Conservation (phyloP, 2,329 filamentous ascomycete genomes). For the Emericellopsis atlantica region DNA sequence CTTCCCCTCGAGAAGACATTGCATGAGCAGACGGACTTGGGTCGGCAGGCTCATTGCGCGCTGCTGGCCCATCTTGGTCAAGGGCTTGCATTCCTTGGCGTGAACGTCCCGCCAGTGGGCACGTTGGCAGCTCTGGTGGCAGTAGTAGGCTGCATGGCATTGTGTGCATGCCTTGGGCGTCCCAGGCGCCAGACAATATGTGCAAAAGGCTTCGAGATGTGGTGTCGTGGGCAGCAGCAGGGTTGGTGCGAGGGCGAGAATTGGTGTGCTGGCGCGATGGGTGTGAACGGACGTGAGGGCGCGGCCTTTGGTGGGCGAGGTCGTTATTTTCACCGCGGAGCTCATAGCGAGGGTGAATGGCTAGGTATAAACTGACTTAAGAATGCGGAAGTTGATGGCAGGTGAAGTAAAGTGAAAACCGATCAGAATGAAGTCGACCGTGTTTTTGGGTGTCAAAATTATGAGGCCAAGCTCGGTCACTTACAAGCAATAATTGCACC, state of each 20-base stretch:
- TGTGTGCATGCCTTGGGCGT: constrained; percentile 30
- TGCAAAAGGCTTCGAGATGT: constrained; percentile 29
- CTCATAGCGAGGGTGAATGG: no score
- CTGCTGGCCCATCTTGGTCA: constrained; percentile 14
- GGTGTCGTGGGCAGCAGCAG: constrained; percentile 34
- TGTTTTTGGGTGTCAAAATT: no score
- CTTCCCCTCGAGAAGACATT: constrained; percentile 28
- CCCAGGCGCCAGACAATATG: constrained; percentile 28
- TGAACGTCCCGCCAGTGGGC: constrained; percentile 40
- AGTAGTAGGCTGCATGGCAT: constrained; percentile 43
- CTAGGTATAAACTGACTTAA: no score
- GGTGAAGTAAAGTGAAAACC: no score
- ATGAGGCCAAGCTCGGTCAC: no score
- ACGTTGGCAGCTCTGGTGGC: constrained; percentile 37
- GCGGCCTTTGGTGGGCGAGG: constrained; percentile 26
- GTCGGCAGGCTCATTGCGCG: constrained; percentile 31
- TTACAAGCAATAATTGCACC: no score
- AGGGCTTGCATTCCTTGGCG: constrained; percentile 39
- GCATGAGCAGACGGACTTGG: constrained; percentile 38
- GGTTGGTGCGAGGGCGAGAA: constrained; percentile 28
- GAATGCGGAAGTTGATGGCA: no score
- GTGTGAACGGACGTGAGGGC: constrained; percentile 27
- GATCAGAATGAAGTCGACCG: no score
- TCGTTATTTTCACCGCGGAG: constrained; percentile 7
- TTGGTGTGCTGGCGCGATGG: constrained; percentile 30